Base-by-base conservation (phyloP, 192 early-diverging fungal genomes). In the Linnemannia schmuckeri region DNA sequence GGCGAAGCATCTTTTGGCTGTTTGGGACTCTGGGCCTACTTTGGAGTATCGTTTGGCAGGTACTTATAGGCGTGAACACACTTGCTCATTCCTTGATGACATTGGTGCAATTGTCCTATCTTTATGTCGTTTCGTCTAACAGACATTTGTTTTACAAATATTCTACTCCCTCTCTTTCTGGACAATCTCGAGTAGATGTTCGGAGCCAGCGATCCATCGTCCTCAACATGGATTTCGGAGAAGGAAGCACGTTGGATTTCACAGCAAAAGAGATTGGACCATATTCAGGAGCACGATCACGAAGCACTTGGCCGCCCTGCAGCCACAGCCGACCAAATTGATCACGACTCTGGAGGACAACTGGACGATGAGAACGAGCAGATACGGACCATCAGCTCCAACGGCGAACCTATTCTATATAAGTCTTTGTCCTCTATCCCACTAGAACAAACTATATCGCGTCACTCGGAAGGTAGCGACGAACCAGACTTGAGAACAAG, bases 1-100 rank as follows among this genome's bases (percentile, higher is more conserved):
- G 88, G 88, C 75, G 85, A 52, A 82, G 88, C 47, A 84, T 89
- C 49, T 89, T 89, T 76, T 89, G 79, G 75, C 42, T 89, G 4
- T 89, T 89, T 78, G 85, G 88, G 0, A 4, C 35, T n/a, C 76
- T 84, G 40, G 88, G 88, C 3, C 1, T 81, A 22, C 4, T 79
- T 35, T 89, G 88, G 88, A 83, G 73, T 38, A 9, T 84, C 4
- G 35, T 37, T 7, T 89, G 88, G 88, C 78, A 87, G 75, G 79
- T 78, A 81, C 6, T 27, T 44, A 63, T 12, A 24, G 42, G 44
- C 22, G 22, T 44, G 5, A 52, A 6, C 42, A 6, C 49, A 4
- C 2, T 52, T 52, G 49, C 20, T 22, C 47, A 5, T 27, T 44
- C 0, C 71, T n/a, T 15, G n/a, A 73, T 27, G 27, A 49, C n/a